Percentiles rank a stretch among this genome's conserved stretches.
Conservation (phyloP, 371 early-diverging fungal species). For the Mucor sp. region DNA sequence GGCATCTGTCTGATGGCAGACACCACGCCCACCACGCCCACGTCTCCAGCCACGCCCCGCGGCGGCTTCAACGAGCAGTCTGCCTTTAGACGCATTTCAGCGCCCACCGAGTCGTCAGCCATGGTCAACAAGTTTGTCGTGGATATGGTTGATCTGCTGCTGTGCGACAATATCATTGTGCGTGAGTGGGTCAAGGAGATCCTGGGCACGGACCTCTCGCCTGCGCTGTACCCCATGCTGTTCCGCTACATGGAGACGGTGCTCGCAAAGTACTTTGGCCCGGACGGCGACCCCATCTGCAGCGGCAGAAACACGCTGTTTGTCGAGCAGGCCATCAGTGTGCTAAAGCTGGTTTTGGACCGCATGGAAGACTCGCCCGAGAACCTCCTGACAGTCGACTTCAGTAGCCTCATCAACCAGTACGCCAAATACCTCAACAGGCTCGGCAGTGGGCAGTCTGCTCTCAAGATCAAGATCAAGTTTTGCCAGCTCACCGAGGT, state of each 20-base stretch:
- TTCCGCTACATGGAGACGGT: slow-evolving; percentile 81
- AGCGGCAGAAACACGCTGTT: slow-evolving; percentile 83
- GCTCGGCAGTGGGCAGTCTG: slow-evolving; percentile 61
- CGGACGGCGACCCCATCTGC: slow-evolving; percentile 74
- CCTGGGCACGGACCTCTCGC: slow-evolving; percentile 82
- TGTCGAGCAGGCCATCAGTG: slow-evolving; percentile 87
- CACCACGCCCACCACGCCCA: slow-evolving; percentile 31
- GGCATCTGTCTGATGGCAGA: slow-evolving; percentile 64
- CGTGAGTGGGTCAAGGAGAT: slow-evolving; percentile 93
- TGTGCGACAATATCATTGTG: slow-evolving; percentile 82
- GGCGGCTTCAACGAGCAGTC: slow-evolving; percentile 15
- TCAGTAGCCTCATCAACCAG: slow-evolving; percentile 75
- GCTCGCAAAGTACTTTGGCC: slow-evolving; percentile 77
- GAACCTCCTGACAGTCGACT: slow-evolving; percentile 75
- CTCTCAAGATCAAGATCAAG: slow-evolving; percentile 80
- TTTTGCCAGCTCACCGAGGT: slow-evolving; percentile 86
- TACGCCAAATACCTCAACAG: slow-evolving; percentile 84
- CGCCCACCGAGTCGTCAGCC: slow-evolving; percentile 51
- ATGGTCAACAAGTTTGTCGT: slow-evolving; percentile 83
- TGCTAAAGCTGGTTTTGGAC: slow-evolving; percentile 83
- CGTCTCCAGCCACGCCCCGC: slow-evolving; percentile 34
- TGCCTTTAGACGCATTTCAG: slow-evolving; percentile 34
- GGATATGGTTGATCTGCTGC: slow-evolving; percentile 85
- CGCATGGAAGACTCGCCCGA: slow-evolving; percentile 75
- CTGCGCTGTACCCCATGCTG: slow-evolving; percentile 82